These are phyloP conservation scores for Trichoderma afroharzianum DNA, from an alignment of 2,329 filamentous ascomycete species.

Conservation along the genomic window DNA sequence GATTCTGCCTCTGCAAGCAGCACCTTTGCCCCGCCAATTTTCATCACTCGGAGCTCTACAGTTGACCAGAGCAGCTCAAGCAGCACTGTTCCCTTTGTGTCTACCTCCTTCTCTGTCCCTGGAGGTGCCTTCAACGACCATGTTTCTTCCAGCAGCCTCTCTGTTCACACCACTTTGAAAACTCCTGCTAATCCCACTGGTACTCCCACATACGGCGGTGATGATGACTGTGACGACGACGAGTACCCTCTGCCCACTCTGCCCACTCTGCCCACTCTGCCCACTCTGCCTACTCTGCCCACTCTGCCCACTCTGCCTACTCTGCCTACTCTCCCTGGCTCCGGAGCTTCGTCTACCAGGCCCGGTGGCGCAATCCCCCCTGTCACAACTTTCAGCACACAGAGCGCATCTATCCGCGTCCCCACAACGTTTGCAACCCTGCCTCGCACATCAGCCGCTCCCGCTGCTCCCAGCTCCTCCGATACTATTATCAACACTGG, in stretches of 20 bases:
- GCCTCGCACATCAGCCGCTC: neutral
- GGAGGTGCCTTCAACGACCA: neutral
- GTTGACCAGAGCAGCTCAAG: neutral
- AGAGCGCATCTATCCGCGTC: neutral
- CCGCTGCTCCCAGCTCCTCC: slow-evolving; percentile 5
- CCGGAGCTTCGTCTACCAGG: neutral
- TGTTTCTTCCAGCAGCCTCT: neutral
- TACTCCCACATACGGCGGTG: neutral
- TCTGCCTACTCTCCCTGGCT: neutral
- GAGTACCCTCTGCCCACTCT: neutral
- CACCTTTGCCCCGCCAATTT: neutral
- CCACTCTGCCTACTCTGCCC: neutral
- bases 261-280: neutral
- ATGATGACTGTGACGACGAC: neutral
- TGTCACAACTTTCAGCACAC: neutral
- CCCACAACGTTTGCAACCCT: slow-evolving; percentile 15
- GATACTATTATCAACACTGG: neutral
- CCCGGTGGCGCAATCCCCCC: neutral
- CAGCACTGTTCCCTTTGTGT: neutral
- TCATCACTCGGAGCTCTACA: neutral
- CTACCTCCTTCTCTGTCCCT: neutral
- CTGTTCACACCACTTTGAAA: neutral
- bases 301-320: too few species aligned
- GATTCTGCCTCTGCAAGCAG: neutral
- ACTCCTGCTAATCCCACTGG: neutral